Evolutionary conservation across 1,139 yeast genomes (phyloP), one percentile per base, ranked within the genome.

Genomic region (Insectozyma bohioensis): DNA sequence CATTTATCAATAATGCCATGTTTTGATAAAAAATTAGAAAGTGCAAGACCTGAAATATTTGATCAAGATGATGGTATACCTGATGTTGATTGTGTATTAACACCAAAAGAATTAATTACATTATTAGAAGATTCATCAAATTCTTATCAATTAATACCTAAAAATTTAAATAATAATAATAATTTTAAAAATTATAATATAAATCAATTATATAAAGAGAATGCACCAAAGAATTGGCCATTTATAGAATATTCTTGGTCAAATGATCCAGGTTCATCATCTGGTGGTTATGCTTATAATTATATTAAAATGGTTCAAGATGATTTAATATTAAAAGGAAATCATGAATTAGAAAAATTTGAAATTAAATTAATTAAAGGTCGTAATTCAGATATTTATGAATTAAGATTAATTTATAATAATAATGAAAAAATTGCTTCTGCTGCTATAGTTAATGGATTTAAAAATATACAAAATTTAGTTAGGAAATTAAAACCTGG

Each of bases 1-100:
- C 97, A 90, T 54, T 61, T 92, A 39, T 75, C 94, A 10, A 68
- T 92, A 18, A 90, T 92, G 97, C 97, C 98, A 1, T 92, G 97
- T 49, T 92, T 92, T 54, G 99, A 92, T 57, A 92, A 92, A 61
- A 92, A 92, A 57, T 69, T 92, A 24, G 99, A 92, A 60, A 94
- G 97, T 23, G 90, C 97, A 2, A 67, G 97, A 40, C 82, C 86
- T 0, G 96, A 87, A 45, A 58, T 64, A 38, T 58, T 56, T 13
- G 54, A 51, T 5, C n/a, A n/a, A n/a, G n/a, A n/a, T n/a, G 51
- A 40, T 4, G 45, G 59, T 10, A 30, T 31, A 12, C 36, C 38
- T 12, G 96, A 87, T 48, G 97, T 92, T 6, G 97, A 92, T 56
- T 86, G 96, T 61, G 98, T 92, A 2, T 73, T 92, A 24, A 92